These are phyloP conservation scores for Onygena corvina DNA, from an alignment of 2,329 filamentous ascomycete species.

Conservation along the genomic window DNA sequence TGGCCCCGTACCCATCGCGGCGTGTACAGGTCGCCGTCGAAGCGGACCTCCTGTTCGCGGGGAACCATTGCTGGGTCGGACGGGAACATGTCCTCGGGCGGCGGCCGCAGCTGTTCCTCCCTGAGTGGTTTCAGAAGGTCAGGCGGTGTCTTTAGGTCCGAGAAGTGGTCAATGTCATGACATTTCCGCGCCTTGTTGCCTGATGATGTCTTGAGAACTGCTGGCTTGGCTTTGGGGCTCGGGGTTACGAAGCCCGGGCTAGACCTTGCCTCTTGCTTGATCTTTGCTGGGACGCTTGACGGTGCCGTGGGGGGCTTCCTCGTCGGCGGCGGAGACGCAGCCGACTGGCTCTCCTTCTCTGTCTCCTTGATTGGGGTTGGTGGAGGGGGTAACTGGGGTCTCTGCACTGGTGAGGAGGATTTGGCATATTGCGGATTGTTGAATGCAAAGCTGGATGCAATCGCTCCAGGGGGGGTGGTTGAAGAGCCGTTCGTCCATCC, in stretches of 20 bases:
- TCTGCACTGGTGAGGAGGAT: neutral
- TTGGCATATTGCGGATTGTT: neutral
- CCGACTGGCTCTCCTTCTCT: neutral
- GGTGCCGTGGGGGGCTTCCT: neutral
- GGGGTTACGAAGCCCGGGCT: neutral
- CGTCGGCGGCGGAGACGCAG: neutral
- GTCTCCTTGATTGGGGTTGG: neutral
- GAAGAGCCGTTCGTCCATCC: constrained; percentile 5
- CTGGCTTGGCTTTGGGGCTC: constrained; percentile 1
- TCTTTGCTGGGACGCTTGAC: neutral
- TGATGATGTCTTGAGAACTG: constrained; percentile 45
- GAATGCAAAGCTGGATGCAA: neutral
- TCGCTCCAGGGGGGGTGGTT: neutral
- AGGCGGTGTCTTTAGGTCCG: constrained; percentile 61
- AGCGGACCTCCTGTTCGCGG: constrained; percentile 67
- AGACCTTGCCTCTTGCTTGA: neutral
- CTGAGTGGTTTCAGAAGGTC: constrained; percentile 64
- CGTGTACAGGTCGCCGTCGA: constrained; percentile 71
- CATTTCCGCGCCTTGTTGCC: constrained; percentile 63
- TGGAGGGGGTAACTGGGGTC: neutral
- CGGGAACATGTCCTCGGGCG: constrained; percentile 70
- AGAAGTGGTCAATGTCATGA: constrained; percentile 45
- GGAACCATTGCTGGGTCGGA: constrained; percentile 62
- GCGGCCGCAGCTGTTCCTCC: constrained; percentile 61
- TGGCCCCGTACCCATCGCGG: constrained; percentile 74